Evolutionary conservation across 768 basidiomycete species (phyloP), one percentile per base, ranked within the genome.

Genomic region (Amanita polypyramis): DNA sequence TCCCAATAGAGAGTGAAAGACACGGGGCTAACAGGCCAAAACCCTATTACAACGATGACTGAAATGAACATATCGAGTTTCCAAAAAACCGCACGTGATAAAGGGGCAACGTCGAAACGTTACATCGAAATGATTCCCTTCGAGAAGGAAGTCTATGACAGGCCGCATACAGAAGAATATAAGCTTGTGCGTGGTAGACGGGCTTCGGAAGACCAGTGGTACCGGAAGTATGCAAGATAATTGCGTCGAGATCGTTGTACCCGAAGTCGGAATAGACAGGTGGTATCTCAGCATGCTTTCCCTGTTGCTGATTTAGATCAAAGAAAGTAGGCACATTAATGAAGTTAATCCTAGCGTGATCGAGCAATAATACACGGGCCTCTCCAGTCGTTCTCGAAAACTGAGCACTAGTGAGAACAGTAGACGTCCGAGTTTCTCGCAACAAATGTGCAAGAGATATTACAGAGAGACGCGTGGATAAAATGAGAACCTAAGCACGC

Each of bases 161-260:
- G 0, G 64, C 56, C 4, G 65, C 64, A 37, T 60, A 68, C 5
- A 63, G 39, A 9, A 70, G 60, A 5, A 62, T 51, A 39, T 63
- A 69, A 0, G 61, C 56, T 33, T 65, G 65, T 5, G 62, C 57
- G 33, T 67, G 65, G 39, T 54, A 61, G 23, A 75, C 68, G 1
- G 72, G 64, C 55, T 75, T 75, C 1, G 74, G 74, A 32, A 72
- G 60, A n/a, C 72, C 74, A 2, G 72, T 73, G 4, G 73, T 74
- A 10, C 74, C 74, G 3, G 70, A 75, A 0, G 73, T 72, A 51
- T 75, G 74, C 44, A 75, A 52, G n/a, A 75, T 70, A 12, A 73
- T 45, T 0, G 67, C 67, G 12, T 70, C 65, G 1, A 63, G 54
- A 48, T 71, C 68, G 19, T 58, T 46, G 7, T 60, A 58, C 4